These are phyloP conservation scores for Aspergillus baeticus DNA, from an alignment of 495 filamentous ascomycete genomes.

Conservation along the genomic window DNA sequence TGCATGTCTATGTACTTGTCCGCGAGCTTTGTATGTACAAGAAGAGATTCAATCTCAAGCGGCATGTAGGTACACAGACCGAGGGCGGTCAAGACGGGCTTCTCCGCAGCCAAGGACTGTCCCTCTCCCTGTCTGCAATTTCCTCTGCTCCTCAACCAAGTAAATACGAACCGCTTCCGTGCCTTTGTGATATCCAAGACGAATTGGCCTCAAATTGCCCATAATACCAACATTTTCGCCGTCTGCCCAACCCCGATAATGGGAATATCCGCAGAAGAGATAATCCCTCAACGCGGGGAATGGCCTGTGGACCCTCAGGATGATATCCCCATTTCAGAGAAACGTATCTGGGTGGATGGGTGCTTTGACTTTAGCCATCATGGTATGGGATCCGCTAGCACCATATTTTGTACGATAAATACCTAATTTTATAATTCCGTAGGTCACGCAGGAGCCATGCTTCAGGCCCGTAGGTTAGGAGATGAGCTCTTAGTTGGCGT, in stretches of 20 bases:
- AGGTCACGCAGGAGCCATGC: slow-evolving; percentile 96
- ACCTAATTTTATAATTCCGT: slow-evolving; percentile 15
- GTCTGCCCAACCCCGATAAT: slow-evolving; percentile 8
- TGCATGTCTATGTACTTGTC: too few relatives aligned
- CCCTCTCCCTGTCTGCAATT: neutral
- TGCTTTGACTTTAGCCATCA: slow-evolving; percentile 99
- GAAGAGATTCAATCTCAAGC: too few relatives aligned
- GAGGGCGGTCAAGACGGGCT: neutral
- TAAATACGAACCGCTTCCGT: neutral
- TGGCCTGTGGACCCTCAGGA: slow-evolving; percentile 70
- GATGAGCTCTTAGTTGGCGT: slow-evolving; percentile 86
- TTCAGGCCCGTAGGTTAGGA: slow-evolving; percentile 86
- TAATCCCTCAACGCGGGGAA: slow-evolving; percentile 47
- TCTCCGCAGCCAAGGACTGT: neutral
- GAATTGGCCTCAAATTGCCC: neutral
- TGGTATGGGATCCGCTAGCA: slow-evolving; percentile 48
- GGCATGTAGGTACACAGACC: neutral
- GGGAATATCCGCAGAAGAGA: slow-evolving; percentile 29
- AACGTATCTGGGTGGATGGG: slow-evolving; percentile 94
- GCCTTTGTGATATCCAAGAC: neutral
- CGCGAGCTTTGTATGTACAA: too few relatives aligned
- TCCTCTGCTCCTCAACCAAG: neutral
- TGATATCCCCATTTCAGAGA: slow-evolving; percentile 58
- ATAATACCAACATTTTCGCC: neutral
- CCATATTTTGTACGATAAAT: neutral